Percentiles rank a stretch among this genome's conserved stretches.
phyloP scores from a whole-genome alignment of 2,329 filamentous ascomycete species.

The Verticillium nubilum region DNA sequence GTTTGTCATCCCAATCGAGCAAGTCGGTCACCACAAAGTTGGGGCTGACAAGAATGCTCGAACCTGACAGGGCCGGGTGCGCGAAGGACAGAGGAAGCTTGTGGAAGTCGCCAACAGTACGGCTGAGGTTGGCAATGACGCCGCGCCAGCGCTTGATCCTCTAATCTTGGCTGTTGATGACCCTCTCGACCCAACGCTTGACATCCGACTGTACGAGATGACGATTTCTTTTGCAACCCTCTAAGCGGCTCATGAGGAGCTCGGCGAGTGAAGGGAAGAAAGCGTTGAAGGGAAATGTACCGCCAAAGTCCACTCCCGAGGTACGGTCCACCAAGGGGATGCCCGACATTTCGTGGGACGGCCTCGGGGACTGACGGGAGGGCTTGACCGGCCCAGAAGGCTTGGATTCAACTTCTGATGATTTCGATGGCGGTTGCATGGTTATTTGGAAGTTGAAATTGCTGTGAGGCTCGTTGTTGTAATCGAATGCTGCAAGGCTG shows the following conservation, averaged over 20 bases:
- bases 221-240: not conserved
- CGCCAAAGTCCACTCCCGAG: not conserved
- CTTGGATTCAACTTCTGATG: not conserved
- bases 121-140: not conserved
- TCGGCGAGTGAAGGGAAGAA: not conserved
- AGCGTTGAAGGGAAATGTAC: not conserved
- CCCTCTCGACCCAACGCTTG: not conserved
- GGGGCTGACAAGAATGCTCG: not conserved
- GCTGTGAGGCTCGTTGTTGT: not conserved
- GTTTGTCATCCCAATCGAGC: not conserved
- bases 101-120: not conserved
- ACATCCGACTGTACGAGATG: not conserved
- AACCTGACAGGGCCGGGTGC: not conserved
- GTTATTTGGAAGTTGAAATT: not conserved
- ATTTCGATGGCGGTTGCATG: not conserved
- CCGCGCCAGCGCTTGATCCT: not conserved
- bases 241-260: not conserved
- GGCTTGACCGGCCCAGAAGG: no score
- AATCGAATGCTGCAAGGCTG: not conserved
- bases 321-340: not conserved
- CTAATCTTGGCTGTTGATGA: not conserved
- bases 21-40: not conserved
- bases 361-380: not conserved
- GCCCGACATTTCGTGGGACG: not conserved
- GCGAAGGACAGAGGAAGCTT: not conserved